Base-by-base conservation (phyloP, 2,329 filamentous ascomycete species). In the Claviceps pusilla region DNA sequence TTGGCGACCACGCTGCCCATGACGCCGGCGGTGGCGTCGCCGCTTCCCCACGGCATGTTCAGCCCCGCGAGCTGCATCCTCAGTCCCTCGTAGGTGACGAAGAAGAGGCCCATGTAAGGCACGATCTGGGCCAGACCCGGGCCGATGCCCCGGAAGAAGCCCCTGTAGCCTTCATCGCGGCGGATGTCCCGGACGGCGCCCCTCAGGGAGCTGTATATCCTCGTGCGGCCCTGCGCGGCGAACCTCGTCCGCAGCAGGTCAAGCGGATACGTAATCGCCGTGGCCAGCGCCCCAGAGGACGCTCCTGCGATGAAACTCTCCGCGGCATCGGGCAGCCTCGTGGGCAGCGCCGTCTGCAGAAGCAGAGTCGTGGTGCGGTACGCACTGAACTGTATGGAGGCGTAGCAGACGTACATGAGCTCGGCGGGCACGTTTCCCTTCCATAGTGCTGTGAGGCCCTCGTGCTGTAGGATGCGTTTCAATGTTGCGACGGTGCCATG, bases 351-450 rank as follows among this genome's bases (percentile, higher is more conserved):
- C 11, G 79, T 67, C 59, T 82, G 77, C 10, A 96, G 77, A 29
- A 82, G 71, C 59, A 87, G 71, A 1, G 86, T 87, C 29, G 81
- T 77, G 52, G 81, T 82, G 55, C 89, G 85, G 73, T 98, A 98
- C 33, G 87, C 77, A 35, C 87, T 84, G 75, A 98, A 98, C 70
- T 98, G 93, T 39, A 87, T 75, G 58, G 86, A 86, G 58, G 88
- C 85, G 71, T 97, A 98, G 68, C 83, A 84, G 60, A 98, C 77
- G 72, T 98, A 98, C 72, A 98, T 83, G 58, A 93, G 72, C 76
- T 97, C 93, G 52, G 93, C 93, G 43, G 93, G 90, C 56, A 98
- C 82, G 67, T 98, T 98, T 66, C 93, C 93, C 75, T 97, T 97
- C 93, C 93, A 98, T 59, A 98, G 78, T 35, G 82, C 86, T 53